These are phyloP conservation scores for Fusarium sublunatum DNA, from an alignment of 2,329 filamentous ascomycete species.

Conservation along the genomic window DNA sequence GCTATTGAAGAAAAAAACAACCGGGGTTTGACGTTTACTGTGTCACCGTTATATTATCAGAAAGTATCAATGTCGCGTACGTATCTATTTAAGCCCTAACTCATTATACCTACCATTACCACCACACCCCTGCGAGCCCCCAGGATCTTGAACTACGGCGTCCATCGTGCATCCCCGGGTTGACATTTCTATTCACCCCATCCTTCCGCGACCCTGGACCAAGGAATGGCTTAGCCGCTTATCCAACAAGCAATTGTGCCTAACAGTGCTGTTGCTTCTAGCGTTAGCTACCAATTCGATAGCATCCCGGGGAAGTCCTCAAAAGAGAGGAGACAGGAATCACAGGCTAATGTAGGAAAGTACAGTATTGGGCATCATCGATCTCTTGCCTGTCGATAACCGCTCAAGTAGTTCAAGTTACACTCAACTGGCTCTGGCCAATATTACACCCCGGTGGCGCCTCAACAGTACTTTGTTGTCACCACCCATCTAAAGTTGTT, in stretches of 20 bases:
- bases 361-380: conserved; percentile 25
- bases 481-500: conserved; percentile 36
- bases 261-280: conserved; percentile 19
- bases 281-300: conserved; percentile 17
- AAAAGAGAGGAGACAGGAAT: conserved; percentile 16
- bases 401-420: conserved; percentile 28
- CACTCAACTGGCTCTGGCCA: conserved; percentile 36
- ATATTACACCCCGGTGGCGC: conserved; percentile 44
- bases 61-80: background rate
- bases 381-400: conserved; percentile 39
- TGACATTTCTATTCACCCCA: conserved; percentile 13
- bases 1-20: conserved; percentile 20
- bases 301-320: conserved; percentile 6
- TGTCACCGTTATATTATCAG: background rate
- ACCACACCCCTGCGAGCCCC: conserved; percentile 6
- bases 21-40: conserved; percentile 15
- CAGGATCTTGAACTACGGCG: conserved; percentile 15
- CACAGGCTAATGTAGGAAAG: background rate
- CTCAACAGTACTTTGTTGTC: conserved; percentile 37
- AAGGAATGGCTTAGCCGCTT: conserved; percentile 34
- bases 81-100: background rate
- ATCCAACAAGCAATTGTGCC: conserved; percentile 10
- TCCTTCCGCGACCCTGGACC: conserved; percentile 18
- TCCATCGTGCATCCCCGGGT: conserved; percentile 26
- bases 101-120: background rate